phyloP scores from a whole-genome alignment of 306 rosid genomes.

The Sophora flavescens region DNA sequence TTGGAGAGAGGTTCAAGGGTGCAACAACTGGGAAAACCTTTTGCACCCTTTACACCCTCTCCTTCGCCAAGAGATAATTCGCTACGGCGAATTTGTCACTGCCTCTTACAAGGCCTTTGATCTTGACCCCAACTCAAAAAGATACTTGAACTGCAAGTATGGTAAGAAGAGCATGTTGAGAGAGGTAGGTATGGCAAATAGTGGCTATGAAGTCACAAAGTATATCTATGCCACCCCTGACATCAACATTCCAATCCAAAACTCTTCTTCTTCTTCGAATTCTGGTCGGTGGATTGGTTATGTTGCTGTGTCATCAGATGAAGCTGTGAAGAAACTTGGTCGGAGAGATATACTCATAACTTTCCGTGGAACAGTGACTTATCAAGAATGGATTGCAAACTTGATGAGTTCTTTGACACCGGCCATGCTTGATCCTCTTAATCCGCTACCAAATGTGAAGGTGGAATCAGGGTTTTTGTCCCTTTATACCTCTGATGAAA shows the following conservation, averaged over 20 bases:
- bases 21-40: conserved; percentile 80
- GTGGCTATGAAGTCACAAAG: conserved; percentile 78
- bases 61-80: conserved; percentile 74
- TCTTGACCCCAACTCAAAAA: conserved; percentile 74
- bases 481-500: conserved; percentile 80
- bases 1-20: conserved; percentile 87
- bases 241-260: conserved; percentile 61
- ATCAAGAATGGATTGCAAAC: conserved; percentile 83
- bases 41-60: conserved; percentile 85
- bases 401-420: conserved; percentile 84
- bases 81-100: conserved; percentile 77
- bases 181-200: conserved; percentile 69
- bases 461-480: conserved; percentile 88
- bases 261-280: conserved; percentile 43
- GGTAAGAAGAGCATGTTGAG: conserved; percentile 72
- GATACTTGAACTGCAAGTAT: conserved; percentile 82
- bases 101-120: conserved; percentile 91
- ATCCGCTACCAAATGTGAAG: conserved; percentile 66
- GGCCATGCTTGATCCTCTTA: conserved; percentile 73
- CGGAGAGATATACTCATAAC: conserved; percentile 74
- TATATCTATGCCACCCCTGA: conserved; percentile 92
- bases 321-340: conserved; percentile 59
- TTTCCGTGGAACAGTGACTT: conserved; percentile 83
- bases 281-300: conserved; percentile 91
- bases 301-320: conserved; percentile 70